Conservation (phyloP, 2,329 filamentous ascomycete species). For the Incumbomyces delicatus region DNA sequence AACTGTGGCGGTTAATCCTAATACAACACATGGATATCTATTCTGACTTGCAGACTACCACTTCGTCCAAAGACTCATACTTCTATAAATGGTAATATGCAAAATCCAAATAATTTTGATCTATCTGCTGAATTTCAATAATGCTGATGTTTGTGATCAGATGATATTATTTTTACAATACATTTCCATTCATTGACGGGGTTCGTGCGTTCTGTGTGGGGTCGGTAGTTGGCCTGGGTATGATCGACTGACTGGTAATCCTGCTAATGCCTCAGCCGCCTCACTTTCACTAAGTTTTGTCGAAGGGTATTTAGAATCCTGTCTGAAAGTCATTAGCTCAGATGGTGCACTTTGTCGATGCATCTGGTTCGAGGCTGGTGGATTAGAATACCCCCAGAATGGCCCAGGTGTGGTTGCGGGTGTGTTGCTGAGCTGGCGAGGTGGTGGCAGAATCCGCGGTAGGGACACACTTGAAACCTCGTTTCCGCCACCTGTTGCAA, state of each 20-base stretch:
- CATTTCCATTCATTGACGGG: neutral
- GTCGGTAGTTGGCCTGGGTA: neutral
- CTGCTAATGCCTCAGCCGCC: conserved; percentile 17
- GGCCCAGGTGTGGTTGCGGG: neutral
- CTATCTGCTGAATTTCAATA: neutral
- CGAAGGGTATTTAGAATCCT: neutral
- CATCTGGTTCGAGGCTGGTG: neutral
- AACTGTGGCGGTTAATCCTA: no score
- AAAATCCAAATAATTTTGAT: neutral
- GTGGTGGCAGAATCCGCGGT: conserved; percentile 5
- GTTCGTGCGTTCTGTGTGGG: neutral
- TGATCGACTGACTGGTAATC: conserved; percentile 9
- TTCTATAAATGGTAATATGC: no score
- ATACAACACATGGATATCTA: no score
- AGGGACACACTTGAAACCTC: neutral
- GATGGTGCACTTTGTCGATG: neutral
- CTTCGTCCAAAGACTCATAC: no score
- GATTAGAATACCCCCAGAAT: neutral
- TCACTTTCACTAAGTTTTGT: conserved; percentile 14
- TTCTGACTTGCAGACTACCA: no score
- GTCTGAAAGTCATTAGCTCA: neutral
- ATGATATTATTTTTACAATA: neutral
- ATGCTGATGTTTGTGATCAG: neutral
- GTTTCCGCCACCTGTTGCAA: neutral
- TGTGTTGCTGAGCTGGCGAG: neutral